Evolutionary conservation across 148 eudicot species (phyloP).

Genomic region (Rhododendron vialii): DNA sequence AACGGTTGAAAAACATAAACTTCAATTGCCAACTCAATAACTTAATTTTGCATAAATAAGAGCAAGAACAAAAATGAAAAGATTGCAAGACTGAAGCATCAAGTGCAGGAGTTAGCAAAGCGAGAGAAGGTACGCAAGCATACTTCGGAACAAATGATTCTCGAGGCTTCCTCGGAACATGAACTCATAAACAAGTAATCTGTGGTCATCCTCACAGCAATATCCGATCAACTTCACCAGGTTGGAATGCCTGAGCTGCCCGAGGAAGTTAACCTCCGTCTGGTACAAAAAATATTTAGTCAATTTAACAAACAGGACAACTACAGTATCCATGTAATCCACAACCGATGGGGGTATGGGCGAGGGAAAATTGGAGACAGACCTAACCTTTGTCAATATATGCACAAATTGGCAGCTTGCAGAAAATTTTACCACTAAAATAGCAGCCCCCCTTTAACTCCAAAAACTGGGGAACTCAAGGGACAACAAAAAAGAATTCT

Average conservation of each 20-base stretch:
- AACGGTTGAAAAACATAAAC: background rate
- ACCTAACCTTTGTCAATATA: background rate
- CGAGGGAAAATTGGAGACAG: background rate
- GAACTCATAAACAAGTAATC: slow-evolving; percentile 89
- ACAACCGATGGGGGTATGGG: background rate
- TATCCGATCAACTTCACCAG: slow-evolving; percentile 89
- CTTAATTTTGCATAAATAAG: background rate
- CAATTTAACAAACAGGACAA: background rate
- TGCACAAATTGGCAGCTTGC: background rate
- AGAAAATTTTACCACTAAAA: background rate
- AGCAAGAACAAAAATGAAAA: slow-evolving; percentile 5
- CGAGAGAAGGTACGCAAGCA: slow-evolving; percentile 17
- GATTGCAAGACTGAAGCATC: background rate
- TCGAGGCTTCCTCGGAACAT: slow-evolving; percentile 97
- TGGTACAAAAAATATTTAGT: slow-evolving; percentile 14
- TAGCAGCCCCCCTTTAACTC: background rate
- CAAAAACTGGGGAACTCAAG: background rate
- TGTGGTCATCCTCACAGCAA: slow-evolving; percentile 95
- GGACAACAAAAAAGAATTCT: background rate
- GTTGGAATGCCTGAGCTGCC: slow-evolving; percentile 90
- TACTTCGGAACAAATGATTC: slow-evolving; percentile 92
- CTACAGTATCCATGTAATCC: background rate
- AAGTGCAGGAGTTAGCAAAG: background rate
- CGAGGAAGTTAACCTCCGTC: slow-evolving; percentile 95
- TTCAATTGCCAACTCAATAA: background rate